These are phyloP conservation scores for Aspergillus transmontanensis DNA, from an alignment of 2,329 filamentous ascomycete genomes.

Conservation along the genomic window DNA sequence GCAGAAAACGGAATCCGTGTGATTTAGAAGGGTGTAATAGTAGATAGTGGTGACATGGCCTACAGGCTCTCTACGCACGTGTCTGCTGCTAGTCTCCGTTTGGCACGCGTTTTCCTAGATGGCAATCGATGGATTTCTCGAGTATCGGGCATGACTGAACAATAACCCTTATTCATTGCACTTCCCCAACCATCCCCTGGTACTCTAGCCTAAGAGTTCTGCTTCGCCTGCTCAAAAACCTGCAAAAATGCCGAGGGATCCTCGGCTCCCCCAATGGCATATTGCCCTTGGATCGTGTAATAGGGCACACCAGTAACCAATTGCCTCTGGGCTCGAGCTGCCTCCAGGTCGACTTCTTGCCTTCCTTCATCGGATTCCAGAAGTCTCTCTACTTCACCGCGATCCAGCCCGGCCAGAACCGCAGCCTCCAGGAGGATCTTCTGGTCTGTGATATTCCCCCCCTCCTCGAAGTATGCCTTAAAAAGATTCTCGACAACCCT, in stretches of 20 bases:
- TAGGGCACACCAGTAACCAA: conserved; percentile 71
- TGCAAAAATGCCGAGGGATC: conserved; percentile 68
- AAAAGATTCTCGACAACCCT: conserved; percentile 66
- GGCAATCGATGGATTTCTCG: not conserved
- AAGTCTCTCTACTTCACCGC: conserved; percentile 56
- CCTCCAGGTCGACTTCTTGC: conserved; percentile 60
- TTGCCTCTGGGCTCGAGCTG: conserved; percentile 54
- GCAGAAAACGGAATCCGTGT: not conserved
- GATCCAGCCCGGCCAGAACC: conserved; percentile 57
- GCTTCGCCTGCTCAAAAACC: conserved; percentile 65
- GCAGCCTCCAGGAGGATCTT: conserved; percentile 57
- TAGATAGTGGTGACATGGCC: not conserved
- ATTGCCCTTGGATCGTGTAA: conserved; percentile 70
- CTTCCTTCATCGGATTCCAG: conserved; percentile 59
- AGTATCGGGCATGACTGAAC: not conserved
- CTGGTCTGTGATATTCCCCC: conserved; percentile 63
- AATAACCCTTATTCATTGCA: not conserved
- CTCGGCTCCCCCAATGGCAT: conserved; percentile 71
- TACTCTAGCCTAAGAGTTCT: conserved; percentile 21
- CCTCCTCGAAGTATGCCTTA: conserved; percentile 66
- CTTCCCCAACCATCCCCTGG: not conserved
- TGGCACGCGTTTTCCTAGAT: not conserved
- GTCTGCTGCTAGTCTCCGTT: not conserved
- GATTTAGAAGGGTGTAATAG: not conserved
- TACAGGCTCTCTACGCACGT: not conserved